Percentiles rank a stretch among this genome's conserved stretches.
Evolutionary conservation across 352 stramenopile genomes (phyloP).

Genomic region (Phytopythium cucurbitacearum): DNA sequence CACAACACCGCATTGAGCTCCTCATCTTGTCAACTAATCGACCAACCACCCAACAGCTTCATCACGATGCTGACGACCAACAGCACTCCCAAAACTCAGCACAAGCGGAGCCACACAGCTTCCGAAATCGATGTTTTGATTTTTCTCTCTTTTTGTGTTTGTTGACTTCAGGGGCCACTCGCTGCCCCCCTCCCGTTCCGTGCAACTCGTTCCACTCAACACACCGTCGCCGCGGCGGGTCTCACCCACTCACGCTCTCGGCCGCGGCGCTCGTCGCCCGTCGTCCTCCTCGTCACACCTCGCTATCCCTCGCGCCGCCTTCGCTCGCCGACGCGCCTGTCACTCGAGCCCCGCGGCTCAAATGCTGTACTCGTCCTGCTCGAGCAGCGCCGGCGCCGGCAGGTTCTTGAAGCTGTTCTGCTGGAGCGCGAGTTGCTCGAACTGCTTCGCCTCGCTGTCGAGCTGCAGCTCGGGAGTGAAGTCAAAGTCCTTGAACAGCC

Average conservation of each 20-base stretch:
- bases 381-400: slow-evolving; percentile 57
- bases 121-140: too few relatives aligned
- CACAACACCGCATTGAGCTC: too few relatives aligned
- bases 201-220: neutral
- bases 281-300: neutral
- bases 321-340: too few relatives aligned
- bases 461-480: slow-evolving; percentile 80
- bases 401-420: slow-evolving; percentile 84
- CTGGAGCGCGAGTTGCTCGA: slow-evolving; percentile 77
- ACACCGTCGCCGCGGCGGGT: neutral
- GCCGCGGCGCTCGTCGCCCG: neutral
- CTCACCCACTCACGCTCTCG: neutral
- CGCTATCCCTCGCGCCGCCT: too few relatives aligned
- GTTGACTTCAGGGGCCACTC: neutral
- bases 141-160: too few relatives aligned
- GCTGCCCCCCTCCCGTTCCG: neutral
- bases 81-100: too few relatives aligned
- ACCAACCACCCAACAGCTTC: too few relatives aligned
- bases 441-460: slow-evolving; percentile 81
- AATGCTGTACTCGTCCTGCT: slow-evolving; percentile 84
- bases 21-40: too few relatives aligned
- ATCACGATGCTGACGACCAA: too few relatives aligned
- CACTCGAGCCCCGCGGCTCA: slow-evolving; percentile 8
- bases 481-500: slow-evolving; percentile 85
- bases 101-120: too few relatives aligned